Evolutionary conservation across 2,329 filamentous ascomycete genomes (phyloP), one percentile per base, ranked within the genome.

Genomic region (Fusarium luffae): DNA sequence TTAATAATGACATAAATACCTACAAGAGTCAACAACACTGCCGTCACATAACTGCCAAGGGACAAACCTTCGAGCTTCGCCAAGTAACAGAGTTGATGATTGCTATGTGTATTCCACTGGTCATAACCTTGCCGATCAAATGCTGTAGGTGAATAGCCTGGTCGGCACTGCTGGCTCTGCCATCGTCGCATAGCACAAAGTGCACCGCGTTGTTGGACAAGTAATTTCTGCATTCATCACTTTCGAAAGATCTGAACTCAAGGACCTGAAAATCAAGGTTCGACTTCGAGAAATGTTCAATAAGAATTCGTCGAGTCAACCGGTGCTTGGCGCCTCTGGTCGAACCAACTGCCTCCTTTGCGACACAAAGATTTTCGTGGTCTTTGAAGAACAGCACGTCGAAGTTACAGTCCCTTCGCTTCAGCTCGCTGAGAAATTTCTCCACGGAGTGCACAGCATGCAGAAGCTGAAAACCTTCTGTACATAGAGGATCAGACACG

Each of bases 381-480:
- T 82, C 79, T 27, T 88, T 82, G 73, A 94, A 92, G 81, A 93
- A 94, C 18, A 89, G 80, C 65, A 94, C 78, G 66, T 93, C 86
- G 71, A 93, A 94, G 59, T 89, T 88, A 77, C 91, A 93, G 55
- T 89, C 89, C 51, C 90, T 84, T 57, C 85, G 84, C 43, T 83
- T 80, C 18, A 94, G 83, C 58, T 87, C 84, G 43, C 82, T 78
- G 2, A 94, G 82, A 68, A 93, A 90, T 10, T 80, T 82, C 77
- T 94, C 92, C 1, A 93, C 87, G 2, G 87, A 85, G 75, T 91
- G 91, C 6, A 89, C 85, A 1, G 90, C 90, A 76, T 93, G 92
- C 1, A 94, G 82, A 9, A 94, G 77, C 77, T 94, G 91, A 60
- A 92, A 90, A 1, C 91, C 91, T 51, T 82, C 83, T 85, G 66